Percentiles rank a stretch among this genome's conserved stretches.
These are phyloP conservation scores for Ulota crispa DNA, from an alignment of 225 moss, liverwort and hornwort genomes.

Conservation along the genomic window DNA sequence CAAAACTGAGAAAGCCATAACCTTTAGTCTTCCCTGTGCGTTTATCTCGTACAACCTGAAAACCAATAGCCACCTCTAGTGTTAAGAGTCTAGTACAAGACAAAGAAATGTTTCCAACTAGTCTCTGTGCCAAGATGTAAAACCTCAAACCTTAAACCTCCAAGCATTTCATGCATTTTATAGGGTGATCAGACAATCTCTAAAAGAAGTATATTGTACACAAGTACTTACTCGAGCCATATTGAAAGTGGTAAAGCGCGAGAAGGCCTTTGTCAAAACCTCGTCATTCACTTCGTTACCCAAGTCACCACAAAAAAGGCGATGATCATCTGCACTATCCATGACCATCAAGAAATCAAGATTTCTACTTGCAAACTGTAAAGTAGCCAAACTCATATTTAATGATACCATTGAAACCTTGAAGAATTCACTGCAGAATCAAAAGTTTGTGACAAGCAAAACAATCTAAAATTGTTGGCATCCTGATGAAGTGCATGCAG, in stretches of 20 bases:
- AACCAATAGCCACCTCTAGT: slow-evolving; percentile 3
- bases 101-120: neutral
- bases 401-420: too few relatives aligned
- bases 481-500: too few relatives aligned
- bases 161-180: neutral
- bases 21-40: slow-evolving; percentile 94
- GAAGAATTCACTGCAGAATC: too few relatives aligned
- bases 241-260: slow-evolving; percentile 73
- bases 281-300: slow-evolving; percentile 96
- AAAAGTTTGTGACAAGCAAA: too few relatives aligned
- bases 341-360: slow-evolving; percentile 11
- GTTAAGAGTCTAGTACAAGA: neutral
- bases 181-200: neutral
- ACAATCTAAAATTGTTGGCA: too few relatives aligned
- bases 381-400: too few relatives aligned
- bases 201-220: neutral
- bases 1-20: slow-evolving; percentile 93
- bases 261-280: slow-evolving; percentile 81
- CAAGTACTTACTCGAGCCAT: slow-evolving; percentile 72
- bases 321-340: slow-evolving; percentile 66
- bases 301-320: slow-evolving; percentile 83
- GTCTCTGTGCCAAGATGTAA: neutral
- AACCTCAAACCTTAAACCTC: neutral
- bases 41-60: slow-evolving; percentile 87
- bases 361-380: too few relatives aligned